Base-by-base conservation (phyloP, 2,329 filamentous ascomycete genomes). In the Aspergillus sojae region DNA sequence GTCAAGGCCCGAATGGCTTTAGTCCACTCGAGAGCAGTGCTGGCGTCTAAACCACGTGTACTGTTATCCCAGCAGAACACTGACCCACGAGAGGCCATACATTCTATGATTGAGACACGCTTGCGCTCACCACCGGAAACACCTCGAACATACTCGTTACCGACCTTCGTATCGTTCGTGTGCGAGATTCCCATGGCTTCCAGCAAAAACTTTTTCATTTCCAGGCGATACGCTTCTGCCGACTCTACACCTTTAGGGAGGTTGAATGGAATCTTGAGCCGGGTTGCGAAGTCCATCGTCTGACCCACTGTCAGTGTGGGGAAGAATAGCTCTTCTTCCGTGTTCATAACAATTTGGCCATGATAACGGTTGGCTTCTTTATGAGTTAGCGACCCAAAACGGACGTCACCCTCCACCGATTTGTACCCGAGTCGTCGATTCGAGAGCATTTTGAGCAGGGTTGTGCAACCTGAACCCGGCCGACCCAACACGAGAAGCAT, bases 401-500 rank as follows among this genome's bases (percentile, higher is more conserved):
- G 76, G 2, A 90, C 82, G 43, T 89, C 82, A 1, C 88, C 89
- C 0, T 81, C 74, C 2, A 91, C 82, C 0, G 80, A 80, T 46
- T 83, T 80, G 67, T 85, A 91, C 3, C 88, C 88, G 3, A 76
- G 77, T 43, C 89, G 80, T 61, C 86, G 83, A 70, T 92, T 92
- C 57, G 88, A 83, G 5, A 93, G 81, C 69, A 90, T 82, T 70
- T 90, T 92, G 53, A 93, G 80, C 19, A 93, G 81, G 0, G 89
- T 90, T 0, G 89, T 91, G 73, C 90, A 93, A 39, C 89, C 89
- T 3, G 88, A 83, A 0, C 89, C 90, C 0, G 90, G 89, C 1
- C 89, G 83, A 3, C 90, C 90, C 0, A 92, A 80, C 0, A 92
- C 89, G 0, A 91, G 78, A 1, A 91, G 77, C 89, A 91, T 91